phyloP scores from a whole-genome alignment of 2,329 filamentous ascomycete species.

The Sclerotinia trifoliorum region DNA sequence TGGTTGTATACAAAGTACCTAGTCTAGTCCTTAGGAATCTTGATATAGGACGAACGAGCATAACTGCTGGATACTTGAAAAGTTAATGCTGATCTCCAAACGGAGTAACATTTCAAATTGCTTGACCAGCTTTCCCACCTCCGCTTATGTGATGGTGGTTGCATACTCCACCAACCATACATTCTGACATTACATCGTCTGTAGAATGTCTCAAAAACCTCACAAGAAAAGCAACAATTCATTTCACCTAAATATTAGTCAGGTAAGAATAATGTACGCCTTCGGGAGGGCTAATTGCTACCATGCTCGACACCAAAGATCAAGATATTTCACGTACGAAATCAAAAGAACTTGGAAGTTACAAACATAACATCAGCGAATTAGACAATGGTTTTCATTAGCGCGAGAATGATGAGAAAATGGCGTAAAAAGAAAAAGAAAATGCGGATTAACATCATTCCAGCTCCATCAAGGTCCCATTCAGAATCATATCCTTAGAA shows the following conservation, averaged over 20 bases:
- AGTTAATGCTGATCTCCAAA: neutral
- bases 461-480: neutral
- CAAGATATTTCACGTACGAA: conserved; percentile 2
- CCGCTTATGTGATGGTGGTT: conserved; percentile 18
- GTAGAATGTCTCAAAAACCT: conserved; percentile 21
- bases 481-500: neutral
- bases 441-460: neutral
- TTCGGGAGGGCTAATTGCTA: conserved; percentile 5
- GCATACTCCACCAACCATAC: conserved; percentile 12
- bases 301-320: conserved; percentile 6
- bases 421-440: neutral
- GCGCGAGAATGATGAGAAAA: neutral
- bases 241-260: conserved; percentile 14
- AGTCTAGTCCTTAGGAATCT: neutral
- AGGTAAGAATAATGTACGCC: conserved; percentile 12
- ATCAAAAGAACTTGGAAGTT: neutral
- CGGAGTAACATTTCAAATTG: neutral
- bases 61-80: neutral
- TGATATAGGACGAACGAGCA: neutral
- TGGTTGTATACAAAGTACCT: neutral
- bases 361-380: conserved; percentile 12
- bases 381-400: conserved; percentile 6
- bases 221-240: conserved; percentile 14
- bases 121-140: neutral
- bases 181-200: conserved; percentile 13